Evolutionary conservation across 371 early-diverging fungal species (phyloP).

Genomic region (Apophysomyces trapeziformis): DNA sequence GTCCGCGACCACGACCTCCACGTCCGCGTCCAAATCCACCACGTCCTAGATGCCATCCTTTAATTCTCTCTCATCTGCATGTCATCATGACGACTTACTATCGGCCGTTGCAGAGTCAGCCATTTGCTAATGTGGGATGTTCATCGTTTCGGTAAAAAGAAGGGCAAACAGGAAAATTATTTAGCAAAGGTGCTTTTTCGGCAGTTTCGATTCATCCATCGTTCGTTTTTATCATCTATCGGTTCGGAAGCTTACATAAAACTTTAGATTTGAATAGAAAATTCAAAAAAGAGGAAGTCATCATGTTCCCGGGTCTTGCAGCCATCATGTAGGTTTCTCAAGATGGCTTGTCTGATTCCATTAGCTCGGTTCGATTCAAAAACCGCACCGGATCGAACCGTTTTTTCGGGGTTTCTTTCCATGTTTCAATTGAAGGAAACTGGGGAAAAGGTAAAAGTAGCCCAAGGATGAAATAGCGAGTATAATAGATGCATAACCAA

Average conservation of each 20-base stretch:
- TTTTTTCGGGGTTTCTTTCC: too few relatives aligned
- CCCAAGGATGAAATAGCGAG: too few relatives aligned
- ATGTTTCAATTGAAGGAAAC: too few relatives aligned
- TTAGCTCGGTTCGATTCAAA: neutral
- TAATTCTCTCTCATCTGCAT: neutral
- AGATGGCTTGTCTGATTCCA: neutral
- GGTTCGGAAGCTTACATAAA: conserved; percentile 4
- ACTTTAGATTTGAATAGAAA: conserved; percentile 7
- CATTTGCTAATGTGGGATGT: conserved; percentile 52
- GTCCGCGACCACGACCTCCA: conserved; percentile 74
- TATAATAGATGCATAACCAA: too few relatives aligned
- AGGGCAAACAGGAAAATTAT: neutral
- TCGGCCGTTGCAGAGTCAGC: conserved; percentile 83
- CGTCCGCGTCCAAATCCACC: conserved; percentile 81
- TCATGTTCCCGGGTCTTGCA: neutral
- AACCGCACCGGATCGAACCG: neutral
- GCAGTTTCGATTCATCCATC: neutral
- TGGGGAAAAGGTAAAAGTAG: too few relatives aligned
- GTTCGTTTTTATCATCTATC: too few relatives aligned
- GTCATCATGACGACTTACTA: conserved; percentile 45
- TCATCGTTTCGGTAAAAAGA: conserved; percentile 3
- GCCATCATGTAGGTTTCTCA: neutral
- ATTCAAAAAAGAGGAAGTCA: conserved; percentile 10
- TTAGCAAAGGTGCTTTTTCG: neutral
- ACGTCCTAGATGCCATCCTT: conserved; percentile 46